Percentiles rank a stretch among this genome's conserved stretches.
phyloP scores from a whole-genome alignment of 495 filamentous ascomycete species.

The Hypomontagnella submonticulosa region DNA sequence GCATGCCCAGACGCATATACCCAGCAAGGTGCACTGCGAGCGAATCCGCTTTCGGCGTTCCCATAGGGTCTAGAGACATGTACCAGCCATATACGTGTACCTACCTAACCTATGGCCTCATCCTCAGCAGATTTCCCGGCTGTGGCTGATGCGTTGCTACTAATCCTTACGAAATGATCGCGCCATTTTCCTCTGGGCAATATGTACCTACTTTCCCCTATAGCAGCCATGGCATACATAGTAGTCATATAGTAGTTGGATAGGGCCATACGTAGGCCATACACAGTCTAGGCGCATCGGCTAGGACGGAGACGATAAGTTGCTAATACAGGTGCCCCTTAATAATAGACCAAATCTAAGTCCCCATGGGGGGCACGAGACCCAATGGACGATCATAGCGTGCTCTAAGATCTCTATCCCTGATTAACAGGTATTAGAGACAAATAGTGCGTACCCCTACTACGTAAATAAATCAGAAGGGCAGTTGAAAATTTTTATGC shows the following conservation, averaged over 20 bases:
- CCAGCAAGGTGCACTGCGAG: slow-evolving; percentile 5
- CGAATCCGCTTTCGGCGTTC: slow-evolving; percentile 36
- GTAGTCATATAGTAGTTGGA: slow-evolving; percentile 7
- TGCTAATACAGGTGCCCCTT: slow-evolving; percentile 30
- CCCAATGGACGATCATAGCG: slow-evolving; percentile 37
- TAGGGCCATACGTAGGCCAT: slow-evolving; percentile 10
- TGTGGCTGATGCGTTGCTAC: slow-evolving; percentile 34
- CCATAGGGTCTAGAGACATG: slow-evolving; percentile 23
- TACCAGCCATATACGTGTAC: not conserved
- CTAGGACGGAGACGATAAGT: slow-evolving; percentile 5
- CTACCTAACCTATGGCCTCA: slow-evolving; percentile 28
- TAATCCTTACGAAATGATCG: slow-evolving; percentile 31
- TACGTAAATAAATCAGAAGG: slow-evolving; percentile 5
- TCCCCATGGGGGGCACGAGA: slow-evolving; percentile 14
- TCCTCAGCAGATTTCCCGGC: slow-evolving; percentile 28
- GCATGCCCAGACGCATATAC: slow-evolving; percentile 17
- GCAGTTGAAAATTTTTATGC: not conserved
- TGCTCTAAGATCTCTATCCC: slow-evolving; percentile 31
- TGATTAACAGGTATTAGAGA: slow-evolving; percentile 18
- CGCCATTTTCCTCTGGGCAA: slow-evolving; percentile 32
- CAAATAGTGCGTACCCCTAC: slow-evolving; percentile 13
- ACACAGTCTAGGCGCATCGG: slow-evolving; percentile 21
- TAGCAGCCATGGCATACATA: slow-evolving; percentile 13
- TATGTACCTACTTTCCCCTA: not conserved
- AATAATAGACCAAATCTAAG: slow-evolving; percentile 12